Base-by-base conservation (phyloP, 768 basidiomycete species). In the Lactifluus subvellereus region DNA sequence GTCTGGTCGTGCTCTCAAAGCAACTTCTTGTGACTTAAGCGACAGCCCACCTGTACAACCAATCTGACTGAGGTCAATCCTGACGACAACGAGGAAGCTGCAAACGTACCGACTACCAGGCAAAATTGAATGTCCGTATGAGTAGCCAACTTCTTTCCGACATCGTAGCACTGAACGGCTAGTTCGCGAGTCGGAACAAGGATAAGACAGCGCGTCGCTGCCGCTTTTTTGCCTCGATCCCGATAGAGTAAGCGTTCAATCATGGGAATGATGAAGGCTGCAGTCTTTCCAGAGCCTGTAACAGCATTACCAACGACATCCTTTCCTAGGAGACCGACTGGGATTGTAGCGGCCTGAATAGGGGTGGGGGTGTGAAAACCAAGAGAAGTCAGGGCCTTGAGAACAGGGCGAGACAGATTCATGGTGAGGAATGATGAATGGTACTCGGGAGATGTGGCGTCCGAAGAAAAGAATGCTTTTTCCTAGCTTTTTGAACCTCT, bases 211-310 rank as follows among this genome's bases (percentile, higher is more conserved):
- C 97, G 80, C 0, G 88, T 93, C 35, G 88, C 89, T 20, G 91
- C 89, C 16, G 90, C 86, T 66, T 86, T 89, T 72, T 87, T 91
- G 18, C 91, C 89, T 67, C 90, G 87, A 66, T 98, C 94, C 59
- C 97, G 83, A 71, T 95, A 98, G 58, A 95, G 75, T 35, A 99
- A 79, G 61, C 97, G 88, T 74, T 99, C 97, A 54, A 95, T 74
- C 76, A 95, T 89, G 45, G 97, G 97, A 62, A 98, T 86, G 70
- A 89, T 88, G 76, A 98, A 99, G 2, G 97, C 97, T 10, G 94
- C 96, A 1, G 97, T 99, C 79, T 99, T 99, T 63, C 97, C 97
- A 5, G 94, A 97, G 64, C 97, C 97, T 18, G 97, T 99, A 18
- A 96, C 91, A 20, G 97, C 96, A 62, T 85, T 88, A 37, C 96